These are phyloP conservation scores for Citrus sinensis DNA, from an alignment of 345 rosid species.

Conservation along the genomic window DNA sequence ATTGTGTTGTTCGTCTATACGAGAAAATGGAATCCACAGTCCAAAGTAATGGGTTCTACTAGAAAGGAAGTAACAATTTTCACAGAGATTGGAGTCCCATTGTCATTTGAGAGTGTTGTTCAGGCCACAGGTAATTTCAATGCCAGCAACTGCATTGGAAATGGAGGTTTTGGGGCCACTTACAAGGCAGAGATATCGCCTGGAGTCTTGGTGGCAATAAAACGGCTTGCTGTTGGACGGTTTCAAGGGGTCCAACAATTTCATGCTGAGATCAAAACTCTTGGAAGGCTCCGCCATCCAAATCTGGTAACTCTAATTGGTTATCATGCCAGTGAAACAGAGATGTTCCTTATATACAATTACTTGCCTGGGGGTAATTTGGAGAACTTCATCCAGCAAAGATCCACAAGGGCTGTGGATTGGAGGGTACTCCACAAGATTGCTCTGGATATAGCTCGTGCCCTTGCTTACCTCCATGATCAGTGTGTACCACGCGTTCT, in stretches of 20 bases:
- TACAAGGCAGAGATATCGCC: constrained; percentile 55
- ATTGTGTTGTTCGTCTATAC: constrained; percentile 42
- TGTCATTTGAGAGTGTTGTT: constrained; percentile 48
- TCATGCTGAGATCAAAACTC: constrained; percentile 50
- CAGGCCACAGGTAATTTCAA: constrained; percentile 50
- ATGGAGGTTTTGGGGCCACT: constrained; percentile 63
- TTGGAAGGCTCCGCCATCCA: constrained; percentile 47
- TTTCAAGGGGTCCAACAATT: constrained; percentile 55
- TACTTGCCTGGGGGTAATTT: constrained; percentile 56
- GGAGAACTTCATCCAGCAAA: constrained; percentile 52
- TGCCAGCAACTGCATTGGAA: constrained; percentile 55
- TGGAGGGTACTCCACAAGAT: constrained; percentile 89
- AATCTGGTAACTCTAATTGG: constrained; percentile 59
- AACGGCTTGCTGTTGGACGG: constrained; percentile 52
- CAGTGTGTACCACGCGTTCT: constrained; percentile 85
- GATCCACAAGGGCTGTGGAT: constrained; percentile 44
- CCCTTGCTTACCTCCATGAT: constrained; percentile 85
- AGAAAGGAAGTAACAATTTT: constrained; percentile 45
- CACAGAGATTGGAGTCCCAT: constrained; percentile 43
- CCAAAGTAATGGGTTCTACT: constrained; percentile 27
- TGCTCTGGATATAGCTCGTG: constrained; percentile 79
- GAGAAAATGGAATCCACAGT: constrained; percentile 30
- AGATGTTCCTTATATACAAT: constrained; percentile 60
- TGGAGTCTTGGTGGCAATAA: constrained; percentile 45
- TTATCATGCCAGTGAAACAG: constrained; percentile 56